Conservation (phyloP, 2,329 filamentous ascomycete genomes). For the Neoascochyta sp. region DNA sequence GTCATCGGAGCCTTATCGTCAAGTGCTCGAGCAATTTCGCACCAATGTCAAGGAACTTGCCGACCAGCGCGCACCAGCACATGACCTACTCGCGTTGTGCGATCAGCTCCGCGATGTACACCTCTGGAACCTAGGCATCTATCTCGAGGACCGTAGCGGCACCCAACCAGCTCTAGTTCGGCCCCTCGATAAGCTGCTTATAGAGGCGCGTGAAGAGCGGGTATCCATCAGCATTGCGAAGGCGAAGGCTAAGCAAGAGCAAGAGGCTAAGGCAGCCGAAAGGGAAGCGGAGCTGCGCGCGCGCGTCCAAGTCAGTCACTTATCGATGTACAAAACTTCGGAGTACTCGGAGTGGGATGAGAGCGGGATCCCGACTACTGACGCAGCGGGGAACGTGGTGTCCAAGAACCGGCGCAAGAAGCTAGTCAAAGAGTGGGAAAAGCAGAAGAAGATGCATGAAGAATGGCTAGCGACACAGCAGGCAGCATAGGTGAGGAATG, state of each 20-base stretch:
- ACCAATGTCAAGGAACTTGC: conserved; percentile 59
- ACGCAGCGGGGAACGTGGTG: conserved; percentile 73
- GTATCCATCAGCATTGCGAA: conserved; percentile 47
- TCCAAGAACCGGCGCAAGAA: conserved; percentile 78
- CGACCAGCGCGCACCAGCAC: conserved; percentile 53
- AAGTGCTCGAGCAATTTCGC: conserved; percentile 51
- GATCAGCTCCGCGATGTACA: conserved; percentile 71
- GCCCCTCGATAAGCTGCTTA: conserved; percentile 58
- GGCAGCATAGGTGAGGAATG: too few species aligned
- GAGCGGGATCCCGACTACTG: conserved; percentile 73
- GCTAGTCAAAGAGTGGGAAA: conserved; percentile 83
- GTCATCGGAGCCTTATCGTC: conserved; percentile 44
- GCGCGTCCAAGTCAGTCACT: too few species aligned
- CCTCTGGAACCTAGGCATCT: conserved; percentile 78
- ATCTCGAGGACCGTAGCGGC: conserved; percentile 80
- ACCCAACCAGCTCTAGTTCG: conserved; percentile 70
- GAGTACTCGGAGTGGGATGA: conserved; percentile 78
- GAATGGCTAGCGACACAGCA: too few species aligned
- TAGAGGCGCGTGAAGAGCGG: conserved; percentile 52
- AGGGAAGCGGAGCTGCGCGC: conserved; percentile 55
- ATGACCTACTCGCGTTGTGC: conserved; percentile 71
- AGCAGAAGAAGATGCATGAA: conserved; percentile 81
- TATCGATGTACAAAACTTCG: too few species aligned
- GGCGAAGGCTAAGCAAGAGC: conserved; percentile 52
- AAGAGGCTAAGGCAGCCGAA: conserved; percentile 55